phyloP scores from a whole-genome alignment of 768 basidiomycete genomes.

The Boletus huronensis region DNA sequence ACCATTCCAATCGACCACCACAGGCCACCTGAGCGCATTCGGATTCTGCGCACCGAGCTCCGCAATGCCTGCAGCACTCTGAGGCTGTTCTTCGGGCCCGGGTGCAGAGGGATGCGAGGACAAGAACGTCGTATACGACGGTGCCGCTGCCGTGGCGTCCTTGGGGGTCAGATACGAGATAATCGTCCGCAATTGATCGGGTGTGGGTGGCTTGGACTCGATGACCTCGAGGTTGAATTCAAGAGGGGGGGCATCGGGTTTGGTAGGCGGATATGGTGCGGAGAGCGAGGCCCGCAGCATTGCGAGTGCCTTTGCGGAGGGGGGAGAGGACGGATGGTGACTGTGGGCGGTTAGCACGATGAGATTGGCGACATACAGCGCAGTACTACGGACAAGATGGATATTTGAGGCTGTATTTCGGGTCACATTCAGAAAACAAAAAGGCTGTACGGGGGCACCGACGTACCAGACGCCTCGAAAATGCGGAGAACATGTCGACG shows the following conservation, averaged over 20 bases:
- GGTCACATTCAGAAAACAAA: neutral
- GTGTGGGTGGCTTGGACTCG: constrained; percentile 57
- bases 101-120: constrained; percentile 56
- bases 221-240: constrained; percentile 71
- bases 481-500: constrained; percentile 35
- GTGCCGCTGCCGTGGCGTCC: constrained; percentile 30
- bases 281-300: constrained; percentile 59
- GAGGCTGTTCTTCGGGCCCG: constrained; percentile 36
- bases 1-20: constrained; percentile 74
- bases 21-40: constrained; percentile 68
- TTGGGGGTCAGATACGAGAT: constrained; percentile 47
- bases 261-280: constrained; percentile 56
- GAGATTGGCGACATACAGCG: constrained; percentile 3
- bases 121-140: constrained; percentile 41
- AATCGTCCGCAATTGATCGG: constrained; percentile 68
- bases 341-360: constrained; percentile 34
- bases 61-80: constrained; percentile 44
- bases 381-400: constrained; percentile 53
- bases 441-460: constrained; percentile 1
- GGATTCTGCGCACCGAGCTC: constrained; percentile 54
- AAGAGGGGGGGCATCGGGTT: constrained; percentile 47
- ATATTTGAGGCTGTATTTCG: constrained; percentile 50
- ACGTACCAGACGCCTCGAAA: constrained; percentile 35
- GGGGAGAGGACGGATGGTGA: constrained; percentile 62
- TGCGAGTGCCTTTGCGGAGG: constrained; percentile 57